Percentiles rank a stretch among this genome's conserved stretches.
These are phyloP conservation scores for Fraxinus nigra DNA, from an alignment of 305 asterid species.

Conservation along the genomic window DNA sequence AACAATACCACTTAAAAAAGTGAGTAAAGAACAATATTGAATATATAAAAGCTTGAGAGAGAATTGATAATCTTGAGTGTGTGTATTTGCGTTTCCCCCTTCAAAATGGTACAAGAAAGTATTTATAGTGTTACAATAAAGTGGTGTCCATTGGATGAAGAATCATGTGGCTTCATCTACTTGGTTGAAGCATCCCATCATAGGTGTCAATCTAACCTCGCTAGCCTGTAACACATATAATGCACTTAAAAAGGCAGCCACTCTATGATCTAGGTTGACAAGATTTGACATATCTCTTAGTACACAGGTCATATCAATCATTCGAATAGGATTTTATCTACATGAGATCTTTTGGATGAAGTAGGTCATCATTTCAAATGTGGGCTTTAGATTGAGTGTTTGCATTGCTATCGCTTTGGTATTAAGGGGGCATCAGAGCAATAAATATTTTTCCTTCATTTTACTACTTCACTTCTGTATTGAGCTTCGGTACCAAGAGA, in stretches of 20 bases:
- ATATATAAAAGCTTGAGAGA: neutral
- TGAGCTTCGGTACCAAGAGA: neutral
- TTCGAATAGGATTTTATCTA: too few species aligned
- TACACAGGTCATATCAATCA: neutral
- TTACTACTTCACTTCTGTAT: neutral
- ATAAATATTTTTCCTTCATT: neutral
- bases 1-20: neutral
- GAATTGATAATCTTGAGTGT: neutral
- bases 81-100: neutral
- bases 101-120: neutral
- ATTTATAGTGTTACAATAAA: neutral
- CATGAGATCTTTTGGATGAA: neutral
- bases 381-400: neutral
- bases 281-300: neutral
- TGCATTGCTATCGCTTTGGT: neutral
- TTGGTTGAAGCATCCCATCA: neutral
- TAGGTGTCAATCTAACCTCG: neutral
- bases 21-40: neutral
- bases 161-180: neutral
- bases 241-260: neutral
- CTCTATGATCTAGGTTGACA: neutral
- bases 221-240: neutral
- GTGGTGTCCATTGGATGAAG: neutral
- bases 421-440: neutral
- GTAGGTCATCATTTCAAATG: neutral